phyloP scores from a whole-genome alignment of 176 grass and related monocot species.

The Oryza nivara region DNA sequence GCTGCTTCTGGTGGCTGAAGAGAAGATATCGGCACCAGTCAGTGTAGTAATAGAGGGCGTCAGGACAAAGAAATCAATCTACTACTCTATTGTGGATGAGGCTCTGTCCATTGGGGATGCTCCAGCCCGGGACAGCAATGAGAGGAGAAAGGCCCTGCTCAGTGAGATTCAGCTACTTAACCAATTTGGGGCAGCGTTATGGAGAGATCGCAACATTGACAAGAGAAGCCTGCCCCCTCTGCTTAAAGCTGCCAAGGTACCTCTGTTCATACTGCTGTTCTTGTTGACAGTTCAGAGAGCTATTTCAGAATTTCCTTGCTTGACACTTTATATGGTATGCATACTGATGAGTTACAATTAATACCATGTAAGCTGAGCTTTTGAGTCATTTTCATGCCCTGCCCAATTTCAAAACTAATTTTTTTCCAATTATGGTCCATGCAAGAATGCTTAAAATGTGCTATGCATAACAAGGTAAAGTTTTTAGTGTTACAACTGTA shows the following conservation, averaged over 20 bases:
- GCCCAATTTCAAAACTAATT: not conserved
- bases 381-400: not conserved
- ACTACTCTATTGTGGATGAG: slow-evolving; percentile 52
- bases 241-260: slow-evolving; percentile 57
- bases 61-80: slow-evolving; percentile 54
- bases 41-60: slow-evolving; percentile 53
- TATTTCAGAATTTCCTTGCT: slow-evolving; percentile 10
- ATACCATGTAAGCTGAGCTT: not conserved
- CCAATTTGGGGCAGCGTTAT: slow-evolving; percentile 48
- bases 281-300: not conserved
- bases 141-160: slow-evolving; percentile 54
- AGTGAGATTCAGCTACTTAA: slow-evolving; percentile 64
- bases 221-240: slow-evolving; percentile 52
- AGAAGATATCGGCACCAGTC: slow-evolving; percentile 52
- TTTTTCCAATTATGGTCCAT: slow-evolving; percentile 13
- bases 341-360: not conserved
- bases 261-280: not conserved
- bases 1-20: slow-evolving; percentile 57
- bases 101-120: slow-evolving; percentile 52
- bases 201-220: slow-evolving; percentile 36
- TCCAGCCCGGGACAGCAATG: slow-evolving; percentile 38
- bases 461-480: not conserved
- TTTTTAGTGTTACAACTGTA: slow-evolving; percentile 4
- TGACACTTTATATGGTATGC: not conserved
- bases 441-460: not conserved